Conservation (phyloP, 1,139 yeast genomes). For the Yamadazyma dushanensis region DNA sequence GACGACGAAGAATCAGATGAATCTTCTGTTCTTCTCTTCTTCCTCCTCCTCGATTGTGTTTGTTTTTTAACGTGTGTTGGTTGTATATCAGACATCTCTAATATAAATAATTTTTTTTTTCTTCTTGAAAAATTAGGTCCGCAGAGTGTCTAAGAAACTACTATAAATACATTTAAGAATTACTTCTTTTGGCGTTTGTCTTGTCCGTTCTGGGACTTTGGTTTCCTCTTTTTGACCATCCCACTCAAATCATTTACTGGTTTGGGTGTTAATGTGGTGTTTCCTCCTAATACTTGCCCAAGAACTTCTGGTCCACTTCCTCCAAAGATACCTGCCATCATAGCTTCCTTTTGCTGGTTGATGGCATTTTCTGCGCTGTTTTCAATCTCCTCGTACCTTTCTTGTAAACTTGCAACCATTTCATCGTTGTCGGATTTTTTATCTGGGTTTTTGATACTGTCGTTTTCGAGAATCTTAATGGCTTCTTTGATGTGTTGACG, state of each 20-base stretch:
- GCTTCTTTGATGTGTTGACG: slow-evolving; percentile 61
- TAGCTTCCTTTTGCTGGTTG: slow-evolving; percentile 55
- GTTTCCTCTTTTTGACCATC: slow-evolving; percentile 35
- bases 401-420: slow-evolving; percentile 53
- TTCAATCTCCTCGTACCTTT: slow-evolving; percentile 52
- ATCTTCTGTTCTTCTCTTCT: slow-evolving; percentile 80
- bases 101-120: too few species aligned
- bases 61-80: background rate
- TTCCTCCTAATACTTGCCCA: slow-evolving; percentile 8
- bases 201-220: slow-evolving; percentile 15
- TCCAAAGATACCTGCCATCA: slow-evolving; percentile 62
- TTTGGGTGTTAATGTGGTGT: slow-evolving; percentile 10
- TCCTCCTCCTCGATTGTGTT: slow-evolving; percentile 44
- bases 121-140: too few species aligned
- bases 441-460: slow-evolving; percentile 30
- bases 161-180: too few species aligned
- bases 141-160: too few species aligned
- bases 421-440: slow-evolving; percentile 46
- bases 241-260: slow-evolving; percentile 37
- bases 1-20: slow-evolving; percentile 50
- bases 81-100: slow-evolving; percentile 4
- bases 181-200: slow-evolving; percentile 12
- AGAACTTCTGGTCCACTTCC: slow-evolving; percentile 19
- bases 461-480: slow-evolving; percentile 55
- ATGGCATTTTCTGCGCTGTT: slow-evolving; percentile 53